Evolutionary conservation across 345 rosid genomes (phyloP), one percentile per base, ranked within the genome.

Genomic region (Camelina sativa): DNA sequence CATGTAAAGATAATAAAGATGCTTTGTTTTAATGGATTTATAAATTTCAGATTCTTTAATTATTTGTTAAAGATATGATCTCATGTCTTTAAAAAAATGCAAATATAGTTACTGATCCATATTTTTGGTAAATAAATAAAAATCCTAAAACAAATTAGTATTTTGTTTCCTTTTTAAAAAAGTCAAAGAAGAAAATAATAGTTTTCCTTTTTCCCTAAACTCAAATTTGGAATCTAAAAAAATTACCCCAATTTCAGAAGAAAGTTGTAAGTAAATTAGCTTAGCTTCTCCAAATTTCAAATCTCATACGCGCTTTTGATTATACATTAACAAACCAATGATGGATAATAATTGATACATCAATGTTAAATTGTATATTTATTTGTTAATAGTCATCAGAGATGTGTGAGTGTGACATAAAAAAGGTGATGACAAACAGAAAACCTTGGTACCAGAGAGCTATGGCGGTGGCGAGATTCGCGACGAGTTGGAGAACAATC

Each of bases 361-460:
- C 41, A 40, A 40, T 30, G 50, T 40, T 43, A 46, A 48, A 16
- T 22, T 53, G 19, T 7, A 61, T 8, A 38, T 37, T 9, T 25
- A 0, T 65, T 32, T 1, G 35, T 32, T 34, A 34, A 3, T 25
- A 44, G 4, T 56, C n/a, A 11, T 47, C 32, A 34, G 9, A 35
- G 20, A 70, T 69, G 71, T 71, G 80, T 25, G 71, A 76, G 65
- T 55, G 75, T 76, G 59, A 69, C 70, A n/a, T 38, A 28, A 77
- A 52, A 15, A 70, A 60, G 4, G 50, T 72, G 1, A 52, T 84
- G 32, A 63, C 46, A 71, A 74, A 54, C 77, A 91, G 97, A 95
- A 95, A 89, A 80, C 92, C 88, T 54, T 95, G 99, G 99, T 91
- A 91, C 80, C 92, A 90, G 54, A 85, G 89, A 85, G 99, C 97